Base-by-base conservation (phyloP, 2,329 filamentous ascomycete species). In the Verticillium albo-atrum region DNA sequence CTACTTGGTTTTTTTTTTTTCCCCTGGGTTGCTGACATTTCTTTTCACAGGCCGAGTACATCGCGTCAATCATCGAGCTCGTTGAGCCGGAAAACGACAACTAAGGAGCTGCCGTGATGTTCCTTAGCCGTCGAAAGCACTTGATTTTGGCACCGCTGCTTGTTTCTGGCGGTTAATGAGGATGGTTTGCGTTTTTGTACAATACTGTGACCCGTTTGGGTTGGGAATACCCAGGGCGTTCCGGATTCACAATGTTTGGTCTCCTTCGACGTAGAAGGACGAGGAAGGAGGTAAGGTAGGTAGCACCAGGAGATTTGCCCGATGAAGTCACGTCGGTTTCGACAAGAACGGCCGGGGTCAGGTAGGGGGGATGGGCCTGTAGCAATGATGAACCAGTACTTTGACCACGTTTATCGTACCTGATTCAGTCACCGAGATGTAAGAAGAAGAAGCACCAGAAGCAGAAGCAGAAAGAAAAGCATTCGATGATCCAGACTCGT, bases 1-100 rank as follows among this genome's bases (percentile, higher is more conserved):
- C 3, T 28, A 10, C 17, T 15, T 28, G 1, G 9, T 4, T 47
- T 3, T 12, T 47, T 23, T 10, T 12, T 20, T n/a, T n/a, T n/a
- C n/a, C n/a, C n/a, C n/a, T n/a, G n/a, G n/a, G n/a, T n/a, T 51
- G 51, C 34, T 47, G 54, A 59, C 51, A 53, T 20, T 5, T 53
- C 14, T 6, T 20, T 30, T 3, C n/a, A 20, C 27, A 53, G 51
- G 51, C 25, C 51, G 51, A 53, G 27, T 53, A 53, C 27, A 57
- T 57, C n/a, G 47, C 55, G 26, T 50, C 55, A 17, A 57, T 57
- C 28, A 26, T 57, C 27, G 55, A 57, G 17, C 55, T 57, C 17
- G 42, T 57, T n/a, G 55, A 57, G 51, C 51, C 51, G 3, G 27
- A 30, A 26, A 27, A 27, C 15, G 51, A 53, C 23, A 30, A n/a